Base-by-base conservation (phyloP, 441 rosid species). In the Mallotus repandus region DNA sequence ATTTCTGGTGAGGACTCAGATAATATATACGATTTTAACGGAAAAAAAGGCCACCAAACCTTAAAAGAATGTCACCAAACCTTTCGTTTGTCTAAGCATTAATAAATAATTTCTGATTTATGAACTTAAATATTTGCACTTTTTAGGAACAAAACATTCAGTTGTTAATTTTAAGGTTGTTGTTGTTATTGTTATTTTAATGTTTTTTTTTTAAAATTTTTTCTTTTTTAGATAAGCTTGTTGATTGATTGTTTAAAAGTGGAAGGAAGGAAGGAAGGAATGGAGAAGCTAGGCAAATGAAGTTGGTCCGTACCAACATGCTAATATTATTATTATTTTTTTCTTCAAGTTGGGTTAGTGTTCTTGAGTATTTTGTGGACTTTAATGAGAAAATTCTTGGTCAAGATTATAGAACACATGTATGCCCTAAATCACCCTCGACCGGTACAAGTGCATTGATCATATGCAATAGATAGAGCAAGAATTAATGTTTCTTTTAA, bases 1-100 rank as follows among this genome's bases (percentile, higher is more conserved):
- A 11, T 73, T 79, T 86, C 84, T 72, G 83, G 76, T 68, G 81
- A 70, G 74, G 73, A 65, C 66, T 66, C 59, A 38, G 52, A 69
- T 43, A 48, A 69, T 48, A 54, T 48, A 54, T 75, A 29, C 32
- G 32, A 29, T 59, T 62, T 66, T 69, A 68, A 59, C 73, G 45
- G 55, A 29, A 3, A 29, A 19, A 49, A 66, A 58, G 38, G 74
- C 78, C 77, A 64, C 74, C 77, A 75, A 79, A 71, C 81, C 78
- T 78, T 70, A 29, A 29, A 29, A 72, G 53, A 63, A 72, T 55
- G 69, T 63, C 75, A 71, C 68, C 75, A 62, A 72, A 72, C 69
- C 43, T 29, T 62, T 70, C 58, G 56, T 12, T 59, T 62, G 1
- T 32, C 68, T 9, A 29, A 59, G 50, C 13, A n/a, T 21, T 43